Evolutionary conservation across 2,329 filamentous ascomycete genomes (phyloP).

Genomic region (Nectriaceae sp.): DNA sequence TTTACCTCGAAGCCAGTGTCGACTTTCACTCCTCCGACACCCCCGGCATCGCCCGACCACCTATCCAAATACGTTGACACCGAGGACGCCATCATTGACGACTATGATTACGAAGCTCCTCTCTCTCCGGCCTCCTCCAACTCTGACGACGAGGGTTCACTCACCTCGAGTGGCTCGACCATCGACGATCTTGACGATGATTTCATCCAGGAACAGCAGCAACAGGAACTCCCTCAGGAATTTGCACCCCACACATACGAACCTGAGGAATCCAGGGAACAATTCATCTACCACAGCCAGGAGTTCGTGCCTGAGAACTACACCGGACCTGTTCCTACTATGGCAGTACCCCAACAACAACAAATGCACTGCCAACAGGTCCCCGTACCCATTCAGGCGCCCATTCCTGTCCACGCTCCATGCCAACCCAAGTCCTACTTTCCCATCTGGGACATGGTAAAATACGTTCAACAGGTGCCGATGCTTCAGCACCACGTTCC

Average conservation of each 20-base stretch:
- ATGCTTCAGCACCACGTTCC: constrained; percentile 51
- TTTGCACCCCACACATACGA: constrained; percentile 47
- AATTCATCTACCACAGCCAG: constrained; percentile 42
- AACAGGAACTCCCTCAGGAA: constrained; percentile 40
- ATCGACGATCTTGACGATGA: constrained; percentile 55
- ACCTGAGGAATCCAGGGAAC: constrained; percentile 45
- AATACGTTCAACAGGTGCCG: constrained; percentile 52
- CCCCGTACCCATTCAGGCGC: constrained; percentile 33
- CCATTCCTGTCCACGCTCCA: constrained; percentile 37
- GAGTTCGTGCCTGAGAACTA: constrained; percentile 51
- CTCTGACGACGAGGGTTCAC: constrained; percentile 58
- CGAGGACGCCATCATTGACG: constrained; percentile 47
- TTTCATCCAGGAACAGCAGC: constrained; percentile 46
- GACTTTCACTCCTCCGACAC: constrained; percentile 38
- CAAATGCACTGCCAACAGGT: constrained; percentile 35
- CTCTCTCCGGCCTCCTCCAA: constrained; percentile 52
- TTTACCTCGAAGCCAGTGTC: constrained; percentile 61
- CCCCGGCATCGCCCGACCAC: constrained; percentile 47
- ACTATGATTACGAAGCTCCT: constrained; percentile 45
- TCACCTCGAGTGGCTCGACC: constrained; percentile 55
- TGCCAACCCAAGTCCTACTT: constrained; percentile 51
- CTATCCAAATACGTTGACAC: constrained; percentile 48
- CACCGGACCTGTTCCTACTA: constrained; percentile 38
- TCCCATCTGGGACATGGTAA: constrained; percentile 54
- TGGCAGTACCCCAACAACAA: constrained; percentile 26